phyloP scores from a whole-genome alignment of 768 basidiomycete species.

The Leccinum subgranulosum region DNA sequence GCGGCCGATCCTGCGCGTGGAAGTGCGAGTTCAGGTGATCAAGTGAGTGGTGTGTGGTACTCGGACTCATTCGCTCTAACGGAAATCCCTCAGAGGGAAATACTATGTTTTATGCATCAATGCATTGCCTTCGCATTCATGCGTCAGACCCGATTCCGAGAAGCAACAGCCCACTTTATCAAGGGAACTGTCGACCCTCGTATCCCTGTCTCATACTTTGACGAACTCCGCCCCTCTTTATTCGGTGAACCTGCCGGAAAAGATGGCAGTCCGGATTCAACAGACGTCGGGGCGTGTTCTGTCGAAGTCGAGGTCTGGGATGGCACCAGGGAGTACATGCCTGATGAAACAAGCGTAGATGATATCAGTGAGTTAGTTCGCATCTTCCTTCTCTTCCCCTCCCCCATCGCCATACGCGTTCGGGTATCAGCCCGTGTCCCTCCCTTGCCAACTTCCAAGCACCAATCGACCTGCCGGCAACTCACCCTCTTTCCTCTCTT shows the following conservation, averaged over 20 bases:
- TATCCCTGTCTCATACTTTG: constrained; percentile 75
- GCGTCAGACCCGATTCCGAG: constrained; percentile 76
- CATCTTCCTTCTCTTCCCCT: constrained; percentile 23
- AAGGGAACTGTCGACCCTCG: constrained; percentile 83
- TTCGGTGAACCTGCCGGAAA: constrained; percentile 32
- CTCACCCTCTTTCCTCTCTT: constrained; percentile 28
- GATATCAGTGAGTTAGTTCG: constrained; percentile 72
- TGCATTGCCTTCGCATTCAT: constrained; percentile 79
- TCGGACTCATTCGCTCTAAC: background rate
- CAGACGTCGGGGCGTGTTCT: constrained; percentile 19
- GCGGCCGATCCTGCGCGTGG: constrained; percentile 34
- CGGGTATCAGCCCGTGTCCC: constrained; percentile 13
- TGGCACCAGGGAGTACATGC: constrained; percentile 73
- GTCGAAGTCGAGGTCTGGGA: constrained; percentile 69
- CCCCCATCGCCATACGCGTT: constrained; percentile 21
- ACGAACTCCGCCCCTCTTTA: constrained; percentile 66
- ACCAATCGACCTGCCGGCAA: constrained; percentile 23
- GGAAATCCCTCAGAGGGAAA: constrained; percentile 46
- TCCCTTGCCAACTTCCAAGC: constrained; percentile 27
- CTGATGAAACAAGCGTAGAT: constrained; percentile 65
- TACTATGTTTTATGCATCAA: constrained; percentile 76
- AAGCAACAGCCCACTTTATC: constrained; percentile 75
- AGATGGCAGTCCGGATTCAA: background rate
- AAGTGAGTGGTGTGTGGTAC: constrained; percentile 5
- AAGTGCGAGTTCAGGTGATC: constrained; percentile 4